Evolutionary conservation across 208 protist species (phyloP).

Genomic region (Acanthamoeba culbertsoni): DNA sequence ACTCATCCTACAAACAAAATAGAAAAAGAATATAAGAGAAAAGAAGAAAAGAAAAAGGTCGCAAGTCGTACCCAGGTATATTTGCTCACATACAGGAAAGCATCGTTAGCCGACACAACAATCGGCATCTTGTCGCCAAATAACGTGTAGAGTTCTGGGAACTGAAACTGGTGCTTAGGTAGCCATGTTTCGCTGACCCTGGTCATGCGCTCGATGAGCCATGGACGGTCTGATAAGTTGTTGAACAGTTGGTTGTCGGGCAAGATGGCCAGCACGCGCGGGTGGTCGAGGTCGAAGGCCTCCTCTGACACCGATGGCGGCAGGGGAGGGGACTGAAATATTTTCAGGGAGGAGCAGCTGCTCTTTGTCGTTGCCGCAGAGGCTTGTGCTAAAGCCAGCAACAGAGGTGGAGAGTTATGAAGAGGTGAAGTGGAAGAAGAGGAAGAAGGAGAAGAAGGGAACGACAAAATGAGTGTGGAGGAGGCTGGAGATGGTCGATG

Average conservation of each 20-base stretch:
- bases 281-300: background rate
- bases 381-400: too few relatives aligned
- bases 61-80: background rate
- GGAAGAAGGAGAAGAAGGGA: too few relatives aligned
- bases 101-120: background rate
- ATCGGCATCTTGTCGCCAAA: background rate
- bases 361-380: too few relatives aligned
- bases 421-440: too few relatives aligned
- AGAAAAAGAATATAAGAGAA: too few relatives aligned
- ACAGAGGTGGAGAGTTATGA: too few relatives aligned
- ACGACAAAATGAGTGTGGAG: too few relatives aligned
- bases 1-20: too few relatives aligned
- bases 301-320: background rate
- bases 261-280: background rate
- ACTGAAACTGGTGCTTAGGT: background rate
- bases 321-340: background rate
- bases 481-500: too few relatives aligned
- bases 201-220: background rate
- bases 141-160: background rate
- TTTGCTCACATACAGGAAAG: background rate
- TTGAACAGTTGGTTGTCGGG: background rate
- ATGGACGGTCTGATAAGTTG: background rate
- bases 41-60: too few relatives aligned
- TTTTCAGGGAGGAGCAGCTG: background rate
- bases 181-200: background rate